Percentiles rank a stretch among this genome's conserved stretches.
Conservation (phyloP, 1,284 basidiomycete genomes). For the Ganoderma leucocontextum region DNA sequence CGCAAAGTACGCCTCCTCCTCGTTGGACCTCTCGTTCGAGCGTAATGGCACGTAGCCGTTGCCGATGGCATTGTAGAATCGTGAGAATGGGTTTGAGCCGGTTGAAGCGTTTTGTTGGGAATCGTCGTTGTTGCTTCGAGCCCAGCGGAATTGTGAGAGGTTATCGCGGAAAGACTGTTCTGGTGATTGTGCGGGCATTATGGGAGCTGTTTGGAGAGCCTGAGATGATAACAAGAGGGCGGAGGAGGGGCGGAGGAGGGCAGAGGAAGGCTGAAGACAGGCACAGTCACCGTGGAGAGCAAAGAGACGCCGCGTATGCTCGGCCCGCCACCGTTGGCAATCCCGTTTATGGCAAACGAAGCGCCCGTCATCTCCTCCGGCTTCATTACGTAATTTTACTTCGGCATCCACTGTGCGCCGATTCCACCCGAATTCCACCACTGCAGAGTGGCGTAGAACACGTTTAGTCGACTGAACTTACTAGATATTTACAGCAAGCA, state of each 20-base stretch:
- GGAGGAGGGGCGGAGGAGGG: not conserved
- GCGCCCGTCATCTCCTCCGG: not conserved
- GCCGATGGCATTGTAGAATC: constrained; percentile 80
- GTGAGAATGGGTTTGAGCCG: constrained; percentile 66
- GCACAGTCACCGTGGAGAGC: constrained; percentile 35
- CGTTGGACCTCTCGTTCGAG: constrained; percentile 84
- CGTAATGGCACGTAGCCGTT: constrained; percentile 91
- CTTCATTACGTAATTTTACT: not conserved
- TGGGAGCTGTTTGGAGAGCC: not conserved
- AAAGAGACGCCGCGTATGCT: constrained; percentile 24
- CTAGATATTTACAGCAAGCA: too few relatives aligned
- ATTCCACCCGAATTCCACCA: too few relatives aligned
- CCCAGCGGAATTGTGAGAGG: constrained; percentile 89
- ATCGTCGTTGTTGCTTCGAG: constrained; percentile 78
- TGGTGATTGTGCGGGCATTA: constrained; percentile 43
- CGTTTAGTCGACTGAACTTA: too few relatives aligned
- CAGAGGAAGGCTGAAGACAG: not conserved
- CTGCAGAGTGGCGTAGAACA: too few relatives aligned
- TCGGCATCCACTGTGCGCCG: too few relatives aligned
- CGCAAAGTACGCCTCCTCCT: constrained; percentile 97
- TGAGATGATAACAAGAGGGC: constrained; percentile 2
- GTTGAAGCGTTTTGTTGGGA: constrained; percentile 53
- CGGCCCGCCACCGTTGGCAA: not conserved
- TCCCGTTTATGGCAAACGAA: not conserved
- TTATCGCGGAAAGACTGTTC: constrained; percentile 76